phyloP scores from a whole-genome alignment of 495 filamentous ascomycete genomes.

The Margaritispora aquatica region DNA sequence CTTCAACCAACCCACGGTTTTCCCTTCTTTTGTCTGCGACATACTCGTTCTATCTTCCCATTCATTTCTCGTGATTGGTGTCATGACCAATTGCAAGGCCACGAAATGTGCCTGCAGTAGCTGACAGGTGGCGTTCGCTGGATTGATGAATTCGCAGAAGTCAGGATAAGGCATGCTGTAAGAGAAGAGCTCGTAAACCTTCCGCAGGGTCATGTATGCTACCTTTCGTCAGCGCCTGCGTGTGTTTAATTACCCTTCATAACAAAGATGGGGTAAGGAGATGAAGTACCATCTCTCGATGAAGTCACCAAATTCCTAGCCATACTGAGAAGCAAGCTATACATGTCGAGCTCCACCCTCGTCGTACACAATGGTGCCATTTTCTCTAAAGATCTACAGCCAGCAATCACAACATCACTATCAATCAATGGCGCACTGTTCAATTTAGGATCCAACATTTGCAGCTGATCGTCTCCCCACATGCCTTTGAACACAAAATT shows the following conservation, averaged over 20 bases:
- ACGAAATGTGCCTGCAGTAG: constrained; percentile 56
- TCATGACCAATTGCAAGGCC: constrained; percentile 50
- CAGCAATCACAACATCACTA: constrained; percentile 29
- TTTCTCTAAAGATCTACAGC: constrained; percentile 28
- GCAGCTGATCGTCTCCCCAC: constrained; percentile 25
- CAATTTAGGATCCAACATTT: constrained; percentile 31
- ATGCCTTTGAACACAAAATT: constrained; percentile 43
- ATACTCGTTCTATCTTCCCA: not conserved
- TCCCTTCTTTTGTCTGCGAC: not conserved
- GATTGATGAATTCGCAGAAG: constrained; percentile 47
- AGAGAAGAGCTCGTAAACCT: constrained; percentile 28
- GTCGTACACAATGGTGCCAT: constrained; percentile 29
- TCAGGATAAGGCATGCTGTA: constrained; percentile 38
- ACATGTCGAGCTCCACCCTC: constrained; percentile 18
- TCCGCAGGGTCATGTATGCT: constrained; percentile 28
- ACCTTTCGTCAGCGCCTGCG: not conserved
- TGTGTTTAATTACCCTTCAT: not conserved
- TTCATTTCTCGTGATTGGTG: constrained; percentile 28
- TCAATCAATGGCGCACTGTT: constrained; percentile 28
- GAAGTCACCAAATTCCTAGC: constrained; percentile 23
- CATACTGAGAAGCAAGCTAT: constrained; percentile 12
- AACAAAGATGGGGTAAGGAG: not conserved
- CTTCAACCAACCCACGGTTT: constrained; percentile 10
- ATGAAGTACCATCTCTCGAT: constrained; percentile 21
- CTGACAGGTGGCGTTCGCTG: constrained; percentile 38